Conservation (phyloP, 768 basidiomycete species). For the Agaricus sinodeliciosus region DNA sequence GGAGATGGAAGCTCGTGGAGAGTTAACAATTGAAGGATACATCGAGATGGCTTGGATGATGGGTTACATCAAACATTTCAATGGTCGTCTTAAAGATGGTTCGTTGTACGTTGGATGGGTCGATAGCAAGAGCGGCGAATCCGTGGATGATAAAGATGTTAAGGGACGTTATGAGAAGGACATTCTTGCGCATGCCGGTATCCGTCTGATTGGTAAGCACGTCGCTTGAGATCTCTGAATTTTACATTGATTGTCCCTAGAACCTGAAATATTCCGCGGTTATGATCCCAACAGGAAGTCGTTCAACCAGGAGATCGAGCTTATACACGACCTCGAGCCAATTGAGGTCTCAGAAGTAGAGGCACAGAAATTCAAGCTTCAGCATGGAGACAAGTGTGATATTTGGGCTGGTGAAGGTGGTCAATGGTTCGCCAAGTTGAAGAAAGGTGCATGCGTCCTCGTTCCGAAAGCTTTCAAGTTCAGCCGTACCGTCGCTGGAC, state of each 20-base stretch:
- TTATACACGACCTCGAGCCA: conserved; percentile 93
- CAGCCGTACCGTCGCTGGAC: conserved; percentile 90
- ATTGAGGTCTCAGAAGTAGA: conserved; percentile 90
- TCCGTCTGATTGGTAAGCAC: conserved; percentile 79
- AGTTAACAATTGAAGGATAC: conserved; percentile 94
- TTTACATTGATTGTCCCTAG: conserved; percentile 31
- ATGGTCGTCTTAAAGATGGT: conserved; percentile 91
- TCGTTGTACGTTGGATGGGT: conserved; percentile 97
- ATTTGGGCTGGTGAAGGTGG: conserved; percentile 87
- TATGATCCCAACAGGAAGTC: conserved; percentile 97
- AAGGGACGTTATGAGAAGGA: conserved; percentile 92
- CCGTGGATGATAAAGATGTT: conserved; percentile 97
- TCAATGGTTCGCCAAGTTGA: conserved; percentile 98
- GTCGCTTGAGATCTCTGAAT: conserved; percentile 17
- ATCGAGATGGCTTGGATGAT: conserved; percentile 99
- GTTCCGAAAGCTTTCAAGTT: conserved; percentile 96
- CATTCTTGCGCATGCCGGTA: conserved; percentile 84
- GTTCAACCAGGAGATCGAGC: conserved; percentile 95
- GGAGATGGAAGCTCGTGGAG: conserved; percentile 99
- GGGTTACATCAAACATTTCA: conserved; percentile 98
- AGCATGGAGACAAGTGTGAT: conserved; percentile 96
- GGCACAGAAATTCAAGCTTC: conserved; percentile 91
- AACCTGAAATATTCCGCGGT: conserved; percentile 96
- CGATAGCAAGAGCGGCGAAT: conserved; percentile 86
- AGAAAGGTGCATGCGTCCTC: conserved; percentile 90